Evolutionary conservation across 495 filamentous ascomycete genomes (phyloP), one percentile per base, ranked within the genome.

Genomic region (Thozetella sp.): DNA sequence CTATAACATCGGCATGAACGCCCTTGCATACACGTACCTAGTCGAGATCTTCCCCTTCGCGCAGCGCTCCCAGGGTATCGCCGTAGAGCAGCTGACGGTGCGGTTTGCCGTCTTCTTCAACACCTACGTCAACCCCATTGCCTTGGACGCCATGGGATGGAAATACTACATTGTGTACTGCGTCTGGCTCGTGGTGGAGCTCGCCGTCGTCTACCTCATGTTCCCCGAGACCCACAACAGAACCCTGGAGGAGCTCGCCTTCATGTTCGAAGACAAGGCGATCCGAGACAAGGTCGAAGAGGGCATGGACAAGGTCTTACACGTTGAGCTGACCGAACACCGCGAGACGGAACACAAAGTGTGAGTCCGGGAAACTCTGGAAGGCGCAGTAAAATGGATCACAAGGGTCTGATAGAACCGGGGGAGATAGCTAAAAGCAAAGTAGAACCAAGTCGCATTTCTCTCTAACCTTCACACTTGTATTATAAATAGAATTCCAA

Each of bases 1-100:
- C 45, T 88, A 88, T 59, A 88, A 88, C 60, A 77, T 88, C 34
- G 85, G 82, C n/a, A 86, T 83, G 70, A 88, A 86, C 58, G 82
- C 83, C 25, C 68, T 88, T 17, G 80, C 80, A 0, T 87, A 85
- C 63, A 85, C 81, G 66, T 79, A 79, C 67, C 66, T 87, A 37
- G 73, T 86, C 46, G 86, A 90, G 60, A 68, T 89, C 25, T 87
- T 86, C 61, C 86, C 86, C 6, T 88, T 77, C 70, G 73, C 78
- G 2, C 76, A 81, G 34, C 80, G 86, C 17, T 76, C 84, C 22
- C 79, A 84, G 46, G 85, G 86, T 27, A 79, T 87, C 57, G 77
- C 83, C 1, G 79, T 86, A 58, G 80, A 84, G 68, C 81, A 86
- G 66, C 77, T 84, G 57, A 86, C 79, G 22, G 80, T 83, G 45